Percentiles rank a stretch among this genome's conserved stretches.
phyloP scores from a whole-genome alignment of 139 green algal species.

The Chlamydomonas sp. region DNA sequence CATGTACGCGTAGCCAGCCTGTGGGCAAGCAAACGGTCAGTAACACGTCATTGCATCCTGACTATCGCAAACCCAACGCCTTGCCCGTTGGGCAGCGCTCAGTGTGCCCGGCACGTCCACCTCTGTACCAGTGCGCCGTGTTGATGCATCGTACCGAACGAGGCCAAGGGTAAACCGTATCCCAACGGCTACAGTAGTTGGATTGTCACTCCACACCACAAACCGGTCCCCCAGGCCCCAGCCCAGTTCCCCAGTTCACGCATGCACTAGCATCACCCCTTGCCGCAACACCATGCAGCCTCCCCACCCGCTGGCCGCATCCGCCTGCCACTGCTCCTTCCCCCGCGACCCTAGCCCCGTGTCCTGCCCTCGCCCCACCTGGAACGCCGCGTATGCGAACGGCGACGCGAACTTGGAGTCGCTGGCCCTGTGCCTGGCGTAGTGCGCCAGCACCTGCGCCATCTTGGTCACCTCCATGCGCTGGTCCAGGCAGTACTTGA shows the following conservation, averaged over 20 bases:
- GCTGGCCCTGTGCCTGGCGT: slow-evolving; percentile 62
- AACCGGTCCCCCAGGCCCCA: too few relatives aligned
- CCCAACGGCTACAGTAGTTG: too few relatives aligned
- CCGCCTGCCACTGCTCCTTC: not conserved
- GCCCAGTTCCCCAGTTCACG: too few relatives aligned
- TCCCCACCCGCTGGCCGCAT: too few relatives aligned
- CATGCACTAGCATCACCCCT: too few relatives aligned
- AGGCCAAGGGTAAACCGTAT: too few relatives aligned
- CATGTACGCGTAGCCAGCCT: slow-evolving; percentile 63
- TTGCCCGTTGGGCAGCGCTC: too few relatives aligned
- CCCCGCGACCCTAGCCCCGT: not conserved
- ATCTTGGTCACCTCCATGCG: slow-evolving; percentile 47
- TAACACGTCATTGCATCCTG: not conserved
- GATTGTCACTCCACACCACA: too few relatives aligned
- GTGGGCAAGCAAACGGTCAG: not conserved
- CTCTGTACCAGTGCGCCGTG: too few relatives aligned
- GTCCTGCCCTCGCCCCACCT: slow-evolving; percentile 35
- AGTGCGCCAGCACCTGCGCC: slow-evolving; percentile 57
- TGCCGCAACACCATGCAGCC: not conserved
- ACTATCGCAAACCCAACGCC: not conserved
- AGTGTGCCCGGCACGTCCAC: too few relatives aligned
- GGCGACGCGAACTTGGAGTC: slow-evolving; percentile 81
- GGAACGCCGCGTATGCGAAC: slow-evolving; percentile 82
- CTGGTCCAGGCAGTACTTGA: slow-evolving; percentile 54
- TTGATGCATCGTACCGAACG: too few relatives aligned